These are phyloP conservation scores for Rubus parviflorus DNA, from an alignment of 306 rosid species.

Conservation along the genomic window DNA sequence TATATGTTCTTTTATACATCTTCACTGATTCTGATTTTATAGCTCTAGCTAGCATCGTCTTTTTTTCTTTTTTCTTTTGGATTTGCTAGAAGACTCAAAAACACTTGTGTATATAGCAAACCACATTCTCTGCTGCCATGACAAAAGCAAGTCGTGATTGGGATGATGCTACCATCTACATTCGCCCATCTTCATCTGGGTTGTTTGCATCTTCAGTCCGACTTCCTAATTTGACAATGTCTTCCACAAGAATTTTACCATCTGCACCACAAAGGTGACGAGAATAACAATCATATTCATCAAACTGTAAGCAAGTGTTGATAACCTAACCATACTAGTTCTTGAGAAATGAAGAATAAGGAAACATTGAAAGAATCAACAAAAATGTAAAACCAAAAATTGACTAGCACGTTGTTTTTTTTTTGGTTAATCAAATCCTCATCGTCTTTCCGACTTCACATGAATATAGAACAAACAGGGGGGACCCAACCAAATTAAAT, in stretches of 20 bases:
- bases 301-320: not conserved
- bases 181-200: slow-evolving; percentile 40
- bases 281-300: not conserved
- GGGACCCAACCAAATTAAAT: not conserved
- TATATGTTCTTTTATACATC: not conserved
- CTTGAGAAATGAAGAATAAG: not conserved
- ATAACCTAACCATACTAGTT: not conserved
- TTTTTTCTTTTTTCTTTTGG: slow-evolving; percentile 21
- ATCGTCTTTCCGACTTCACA: not conserved
- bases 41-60: not conserved
- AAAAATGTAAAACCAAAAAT: not conserved
- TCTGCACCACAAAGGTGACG: slow-evolving; percentile 47
- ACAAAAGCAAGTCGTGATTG: not conserved
- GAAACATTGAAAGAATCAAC: not conserved
- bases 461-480: not conserved
- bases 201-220: slow-evolving; percentile 63
- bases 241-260: slow-evolving; percentile 94
- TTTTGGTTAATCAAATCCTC: not conserved
- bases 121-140: not conserved
- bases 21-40: slow-evolving; percentile 5
- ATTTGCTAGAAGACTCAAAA: slow-evolving; percentile 27
- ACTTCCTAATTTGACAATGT: slow-evolving; percentile 83
- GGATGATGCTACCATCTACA: slow-evolving; percentile 26
- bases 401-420: not conserved
- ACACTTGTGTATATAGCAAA: slow-evolving; percentile 13